These are phyloP conservation scores for Echium plantagineum DNA, from an alignment of 257 asterid species.

Conservation along the genomic window DNA sequence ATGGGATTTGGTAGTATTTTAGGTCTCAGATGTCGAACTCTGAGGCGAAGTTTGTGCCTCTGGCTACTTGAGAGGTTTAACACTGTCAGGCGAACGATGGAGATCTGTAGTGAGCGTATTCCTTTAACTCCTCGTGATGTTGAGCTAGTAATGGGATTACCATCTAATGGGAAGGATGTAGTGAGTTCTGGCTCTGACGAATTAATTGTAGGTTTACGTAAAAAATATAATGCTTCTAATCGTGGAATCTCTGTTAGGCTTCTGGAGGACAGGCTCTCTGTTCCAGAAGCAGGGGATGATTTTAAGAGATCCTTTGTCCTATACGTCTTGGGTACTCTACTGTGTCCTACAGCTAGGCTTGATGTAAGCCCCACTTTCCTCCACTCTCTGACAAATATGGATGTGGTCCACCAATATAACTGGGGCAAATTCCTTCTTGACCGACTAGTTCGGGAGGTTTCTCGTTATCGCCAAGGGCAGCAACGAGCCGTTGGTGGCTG, in stretches of 20 bases:
- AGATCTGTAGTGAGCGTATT: slow-evolving; percentile 84
- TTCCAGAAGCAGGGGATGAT: slow-evolving; percentile 92
- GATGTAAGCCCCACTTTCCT: slow-evolving; percentile 98
- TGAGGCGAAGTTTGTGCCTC: slow-evolving; percentile 85
- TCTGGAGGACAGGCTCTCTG: slow-evolving; percentile 78
- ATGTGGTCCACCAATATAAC: slow-evolving; percentile 76
- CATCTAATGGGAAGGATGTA: slow-evolving; percentile 88
- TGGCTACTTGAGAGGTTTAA: slow-evolving; percentile 88
- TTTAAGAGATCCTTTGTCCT: slow-evolving; percentile 93
- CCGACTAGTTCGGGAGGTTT: slow-evolving; percentile 88
- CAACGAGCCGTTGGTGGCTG: slow-evolving; percentile 99
- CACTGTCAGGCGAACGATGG: slow-evolving; percentile 80
- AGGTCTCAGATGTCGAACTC: slow-evolving; percentile 87
- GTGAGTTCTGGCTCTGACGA: slow-evolving; percentile 95
- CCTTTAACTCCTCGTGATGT: slow-evolving; percentile 89
- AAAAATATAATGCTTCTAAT: slow-evolving; percentile 81
- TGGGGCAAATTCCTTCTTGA: slow-evolving; percentile 98
- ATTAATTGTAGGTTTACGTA: slow-evolving; percentile 64
- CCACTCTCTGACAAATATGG: slow-evolving; percentile 86
- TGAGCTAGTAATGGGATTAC: slow-evolving; percentile 93
- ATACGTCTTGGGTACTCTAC: slow-evolving; percentile 83
- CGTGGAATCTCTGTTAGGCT: slow-evolving; percentile 90
- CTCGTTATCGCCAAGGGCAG: slow-evolving; percentile 96
- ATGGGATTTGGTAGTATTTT: slow-evolving; percentile 98
- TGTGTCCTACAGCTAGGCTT: slow-evolving; percentile 94